Percentiles rank a stretch among this genome's conserved stretches.
Evolutionary conservation across 1,284 basidiomycete genomes (phyloP).

Genomic region (Amylostereum areolatum): DNA sequence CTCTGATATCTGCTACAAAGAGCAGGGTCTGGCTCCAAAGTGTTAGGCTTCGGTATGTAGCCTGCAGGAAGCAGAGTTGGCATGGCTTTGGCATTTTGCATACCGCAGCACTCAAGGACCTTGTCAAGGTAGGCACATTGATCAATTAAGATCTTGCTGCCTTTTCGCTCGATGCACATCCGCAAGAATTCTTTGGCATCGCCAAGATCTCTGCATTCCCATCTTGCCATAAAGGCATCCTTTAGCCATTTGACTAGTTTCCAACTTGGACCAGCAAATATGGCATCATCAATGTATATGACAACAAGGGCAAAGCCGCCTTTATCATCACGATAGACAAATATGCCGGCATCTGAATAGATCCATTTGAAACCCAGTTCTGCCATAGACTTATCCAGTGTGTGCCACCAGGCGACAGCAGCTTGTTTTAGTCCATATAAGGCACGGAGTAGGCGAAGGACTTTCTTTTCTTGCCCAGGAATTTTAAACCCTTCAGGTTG

Average conservation of each 20-base stretch:
- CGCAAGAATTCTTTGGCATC: slow-evolving; percentile 16
- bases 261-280: not conserved
- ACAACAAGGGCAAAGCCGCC: not conserved
- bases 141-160: slow-evolving; percentile 8
- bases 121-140: slow-evolving; percentile 14
- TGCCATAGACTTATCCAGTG: slow-evolving; percentile 3
- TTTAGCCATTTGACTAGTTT: slow-evolving; percentile 1
- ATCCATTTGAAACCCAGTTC: slow-evolving; percentile 1
- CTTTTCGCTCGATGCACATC: slow-evolving; percentile 14
- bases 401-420: slow-evolving; percentile 3
- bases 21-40: slow-evolving; percentile 5
- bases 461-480: slow-evolving; percentile 7
- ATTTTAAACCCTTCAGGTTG: slow-evolving; percentile 21
- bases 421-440: slow-evolving; percentile 17
- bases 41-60: slow-evolving; percentile 4
- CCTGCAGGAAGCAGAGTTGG: slow-evolving; percentile 13
- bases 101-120: slow-evolving; percentile 10
- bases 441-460: slow-evolving; percentile 18
- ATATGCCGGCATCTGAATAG: not conserved
- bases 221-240: slow-evolving; percentile 14
- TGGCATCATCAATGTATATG: not conserved
- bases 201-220: slow-evolving; percentile 21
- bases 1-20: slow-evolving; percentile 16
- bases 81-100: slow-evolving; percentile 11
- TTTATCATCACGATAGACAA: not conserved